These are phyloP conservation scores for Apiotrichum mycotoxinovorans DNA, from an alignment of 1,284 basidiomycete genomes.

Conservation along the genomic window DNA sequence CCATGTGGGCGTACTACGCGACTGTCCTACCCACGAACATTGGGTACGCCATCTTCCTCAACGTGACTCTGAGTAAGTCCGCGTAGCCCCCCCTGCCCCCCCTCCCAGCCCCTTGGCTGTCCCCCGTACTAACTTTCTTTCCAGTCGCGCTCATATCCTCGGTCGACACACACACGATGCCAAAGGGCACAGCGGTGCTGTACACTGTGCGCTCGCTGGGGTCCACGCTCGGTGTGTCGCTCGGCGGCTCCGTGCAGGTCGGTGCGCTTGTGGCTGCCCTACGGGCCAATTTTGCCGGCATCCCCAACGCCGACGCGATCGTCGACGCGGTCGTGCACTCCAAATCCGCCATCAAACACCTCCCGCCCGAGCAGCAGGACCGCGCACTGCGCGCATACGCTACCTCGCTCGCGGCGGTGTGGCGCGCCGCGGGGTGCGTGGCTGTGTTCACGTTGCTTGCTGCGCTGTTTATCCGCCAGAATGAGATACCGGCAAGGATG, in stretches of 20 bases:
- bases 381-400: conserved; percentile 44
- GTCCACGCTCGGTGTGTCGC: conserved; percentile 43
- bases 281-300: conserved; percentile 12
- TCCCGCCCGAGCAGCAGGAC: conserved; percentile 23
- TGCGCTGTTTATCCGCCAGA: conserved; percentile 19
- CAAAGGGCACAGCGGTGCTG: conserved; percentile 48
- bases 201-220: conserved; percentile 48
- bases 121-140: background rate
- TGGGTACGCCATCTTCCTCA: conserved; percentile 48
- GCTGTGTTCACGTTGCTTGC: conserved; percentile 32
- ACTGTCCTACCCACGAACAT: conserved; percentile 42
- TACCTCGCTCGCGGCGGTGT: conserved; percentile 30
- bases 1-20: conserved; percentile 41
- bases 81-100: conserved; percentile 4
- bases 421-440: conserved; percentile 24
- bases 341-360: conserved; percentile 40
- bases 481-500: conserved; percentile 17
- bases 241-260: conserved; percentile 45
- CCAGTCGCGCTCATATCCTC: conserved; percentile 45
- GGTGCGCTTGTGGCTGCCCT: conserved; percentile 33
- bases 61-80: conserved; percentile 43
- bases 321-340: conserved; percentile 45
- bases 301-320: conserved; percentile 13
- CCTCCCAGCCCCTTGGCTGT: background rate
- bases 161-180: conserved; percentile 45